phyloP scores from a whole-genome alignment of 345 rosid species.

The Populus ilicifolia region DNA sequence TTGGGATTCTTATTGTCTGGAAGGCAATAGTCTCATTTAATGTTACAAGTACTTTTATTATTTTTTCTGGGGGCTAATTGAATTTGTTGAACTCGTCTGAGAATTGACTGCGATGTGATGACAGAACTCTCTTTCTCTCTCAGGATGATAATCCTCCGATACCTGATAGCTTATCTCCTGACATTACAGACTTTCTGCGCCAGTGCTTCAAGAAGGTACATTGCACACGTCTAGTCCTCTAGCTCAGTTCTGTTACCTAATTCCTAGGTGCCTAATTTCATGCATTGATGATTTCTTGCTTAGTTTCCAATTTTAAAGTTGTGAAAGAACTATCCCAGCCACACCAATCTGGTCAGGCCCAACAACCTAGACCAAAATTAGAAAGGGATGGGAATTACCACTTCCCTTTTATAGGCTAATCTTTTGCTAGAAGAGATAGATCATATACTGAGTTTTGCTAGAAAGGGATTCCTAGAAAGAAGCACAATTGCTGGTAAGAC shows the following conservation, averaged over 20 bases:
- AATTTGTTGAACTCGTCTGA: not conserved
- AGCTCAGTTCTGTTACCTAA: not conserved
- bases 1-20: not conserved
- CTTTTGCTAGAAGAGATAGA: not conserved
- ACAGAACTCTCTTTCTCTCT: constrained; percentile 1
- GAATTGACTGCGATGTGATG: not conserved
- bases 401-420: not conserved
- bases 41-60: not conserved
- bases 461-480: not conserved
- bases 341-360: not conserved
- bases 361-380: not conserved
- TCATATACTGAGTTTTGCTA: not conserved
- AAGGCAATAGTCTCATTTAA: constrained; percentile 1
- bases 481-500: not conserved
- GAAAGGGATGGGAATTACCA: not conserved
- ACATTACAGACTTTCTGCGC: constrained; percentile 87
- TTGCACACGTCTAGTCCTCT: not conserved
- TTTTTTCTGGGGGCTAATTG: not conserved
- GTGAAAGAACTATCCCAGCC: not conserved
- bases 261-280: not conserved
- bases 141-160: constrained; percentile 97
- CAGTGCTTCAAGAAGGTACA: constrained; percentile 98
- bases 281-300: not conserved
- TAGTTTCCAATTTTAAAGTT: not conserved
- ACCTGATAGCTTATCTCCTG: constrained; percentile 92